These are phyloP conservation scores for Sporothrix inflata DNA, from an alignment of 2,329 filamentous ascomycete species.

Conservation along the genomic window DNA sequence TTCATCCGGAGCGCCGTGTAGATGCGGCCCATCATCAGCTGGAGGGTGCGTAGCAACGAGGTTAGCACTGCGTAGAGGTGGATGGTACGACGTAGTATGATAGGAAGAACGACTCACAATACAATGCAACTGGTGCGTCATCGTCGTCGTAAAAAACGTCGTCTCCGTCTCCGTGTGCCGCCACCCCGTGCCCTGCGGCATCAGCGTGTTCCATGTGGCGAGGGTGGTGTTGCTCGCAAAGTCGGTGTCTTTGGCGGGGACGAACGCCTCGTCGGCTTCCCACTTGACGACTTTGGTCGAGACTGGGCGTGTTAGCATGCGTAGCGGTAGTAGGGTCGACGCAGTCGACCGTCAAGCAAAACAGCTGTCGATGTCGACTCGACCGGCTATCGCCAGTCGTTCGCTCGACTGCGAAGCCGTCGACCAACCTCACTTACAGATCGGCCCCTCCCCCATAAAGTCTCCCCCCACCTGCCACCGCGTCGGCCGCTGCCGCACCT, in stretches of 20 bases:
- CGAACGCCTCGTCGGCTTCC: conserved; percentile 45
- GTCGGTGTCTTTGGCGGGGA: conserved; percentile 45
- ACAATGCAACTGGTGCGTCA: conserved; percentile 49
- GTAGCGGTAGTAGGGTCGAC: neutral
- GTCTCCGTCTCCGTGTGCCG: conserved; percentile 40
- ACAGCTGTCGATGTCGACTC: no score
- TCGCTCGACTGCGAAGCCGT: no score
- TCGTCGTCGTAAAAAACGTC: conserved; percentile 47
- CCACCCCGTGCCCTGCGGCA: conserved; percentile 47
- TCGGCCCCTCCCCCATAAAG: conserved; percentile 43
- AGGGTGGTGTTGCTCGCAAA: conserved; percentile 46
- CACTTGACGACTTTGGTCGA: conserved; percentile 44
- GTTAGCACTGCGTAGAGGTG: neutral
- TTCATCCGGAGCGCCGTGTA: conserved; percentile 37
- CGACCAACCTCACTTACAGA: no score
- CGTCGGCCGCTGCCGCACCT: conserved; percentile 21
- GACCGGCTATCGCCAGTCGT: no score
- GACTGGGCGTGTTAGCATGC: neutral
- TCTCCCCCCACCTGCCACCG: conserved; percentile 46
- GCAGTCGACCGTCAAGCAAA: no score
- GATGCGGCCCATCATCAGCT: conserved; percentile 45
- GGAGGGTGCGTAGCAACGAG: neutral
- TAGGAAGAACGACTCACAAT: no score
- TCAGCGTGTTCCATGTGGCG: conserved; percentile 45
- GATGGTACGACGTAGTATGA: no score